Percentiles rank a stretch among this genome's conserved stretches.
Conservation (phyloP, 371 early-diverging fungal species). For the Pancytospora philotis region DNA sequence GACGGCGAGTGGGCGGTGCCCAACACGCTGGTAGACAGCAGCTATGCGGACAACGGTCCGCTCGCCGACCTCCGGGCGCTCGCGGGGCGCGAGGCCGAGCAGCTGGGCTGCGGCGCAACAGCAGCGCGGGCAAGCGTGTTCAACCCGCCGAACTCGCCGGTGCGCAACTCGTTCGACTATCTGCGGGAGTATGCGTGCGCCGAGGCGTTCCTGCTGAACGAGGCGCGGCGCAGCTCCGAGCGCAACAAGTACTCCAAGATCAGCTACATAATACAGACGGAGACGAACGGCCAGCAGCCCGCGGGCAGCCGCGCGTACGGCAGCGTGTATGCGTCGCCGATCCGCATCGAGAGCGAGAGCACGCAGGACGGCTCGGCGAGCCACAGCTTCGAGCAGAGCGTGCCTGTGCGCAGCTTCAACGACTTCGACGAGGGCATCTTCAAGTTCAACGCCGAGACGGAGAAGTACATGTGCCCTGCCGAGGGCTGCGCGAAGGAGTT, state of each 20-base stretch:
- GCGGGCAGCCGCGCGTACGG: neutral
- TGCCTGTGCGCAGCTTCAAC: conserved; percentile 33
- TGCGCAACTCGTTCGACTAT: neutral
- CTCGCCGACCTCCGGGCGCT: neutral
- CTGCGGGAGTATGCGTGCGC: neutral
- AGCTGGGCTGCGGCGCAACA: neutral
- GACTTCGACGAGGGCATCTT: conserved; percentile 52
- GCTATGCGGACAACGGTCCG: neutral
- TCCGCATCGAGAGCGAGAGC: neutral
- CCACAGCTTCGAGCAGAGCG: neutral
- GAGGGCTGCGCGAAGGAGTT: conserved; percentile 53
- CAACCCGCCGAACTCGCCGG: neutral
- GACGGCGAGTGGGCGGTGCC: neutral
- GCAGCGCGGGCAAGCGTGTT: neutral
- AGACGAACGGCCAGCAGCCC: neutral
- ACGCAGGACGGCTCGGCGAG: neutral
- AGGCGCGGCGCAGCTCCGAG: too few species aligned
- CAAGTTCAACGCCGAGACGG: conserved; percentile 17
- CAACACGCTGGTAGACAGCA: neutral
- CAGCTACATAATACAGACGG: neutral
- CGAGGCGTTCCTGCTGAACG: too few species aligned
- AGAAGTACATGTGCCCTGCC: conserved; percentile 51
- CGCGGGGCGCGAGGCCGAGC: neutral
- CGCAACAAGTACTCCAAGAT: neutral
- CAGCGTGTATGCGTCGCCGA: neutral